Evolutionary conservation across 768 basidiomycete species (phyloP).

Genomic region (Postia placenta): DNA sequence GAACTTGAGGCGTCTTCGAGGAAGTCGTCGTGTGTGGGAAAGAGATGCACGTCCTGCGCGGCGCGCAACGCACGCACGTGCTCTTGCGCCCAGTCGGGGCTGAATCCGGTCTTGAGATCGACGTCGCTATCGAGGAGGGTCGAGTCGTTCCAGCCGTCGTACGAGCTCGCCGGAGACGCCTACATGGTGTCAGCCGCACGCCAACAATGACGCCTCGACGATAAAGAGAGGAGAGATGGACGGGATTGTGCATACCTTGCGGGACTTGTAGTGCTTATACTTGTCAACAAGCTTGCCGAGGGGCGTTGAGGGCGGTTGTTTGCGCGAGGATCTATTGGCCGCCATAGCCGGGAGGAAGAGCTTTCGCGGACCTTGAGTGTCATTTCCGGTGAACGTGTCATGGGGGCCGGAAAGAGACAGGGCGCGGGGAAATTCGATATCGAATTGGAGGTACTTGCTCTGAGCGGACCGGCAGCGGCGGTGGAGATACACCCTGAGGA

Average conservation of each 20-base stretch:
- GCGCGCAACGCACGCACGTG: neutral
- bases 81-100: neutral
- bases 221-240: neutral
- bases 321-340: neutral
- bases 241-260: neutral
- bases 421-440: slow-evolving; percentile 12
- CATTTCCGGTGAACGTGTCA: neutral
- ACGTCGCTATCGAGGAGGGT: neutral
- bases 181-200: neutral
- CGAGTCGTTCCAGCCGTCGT: neutral
- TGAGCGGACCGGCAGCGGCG: neutral
- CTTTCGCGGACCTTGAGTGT: neutral
- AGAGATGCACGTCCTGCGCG: neutral
- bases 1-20: neutral
- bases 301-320: neutral
- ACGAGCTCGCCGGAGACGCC: neutral
- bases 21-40: neutral
- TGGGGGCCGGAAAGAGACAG: neutral
- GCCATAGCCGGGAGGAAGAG: neutral
- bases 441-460: neutral
- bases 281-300: neutral
- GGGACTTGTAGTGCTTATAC: neutral
- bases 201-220: too few relatives aligned
- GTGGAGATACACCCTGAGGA: neutral
- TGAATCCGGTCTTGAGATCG: neutral